A percentile compares a stretch with the other conserved stretches of the same genome.
These are phyloP conservation scores for Canna indica DNA, from an alignment of 176 grass and related monocot species.

Conservation along the genomic window DNA sequence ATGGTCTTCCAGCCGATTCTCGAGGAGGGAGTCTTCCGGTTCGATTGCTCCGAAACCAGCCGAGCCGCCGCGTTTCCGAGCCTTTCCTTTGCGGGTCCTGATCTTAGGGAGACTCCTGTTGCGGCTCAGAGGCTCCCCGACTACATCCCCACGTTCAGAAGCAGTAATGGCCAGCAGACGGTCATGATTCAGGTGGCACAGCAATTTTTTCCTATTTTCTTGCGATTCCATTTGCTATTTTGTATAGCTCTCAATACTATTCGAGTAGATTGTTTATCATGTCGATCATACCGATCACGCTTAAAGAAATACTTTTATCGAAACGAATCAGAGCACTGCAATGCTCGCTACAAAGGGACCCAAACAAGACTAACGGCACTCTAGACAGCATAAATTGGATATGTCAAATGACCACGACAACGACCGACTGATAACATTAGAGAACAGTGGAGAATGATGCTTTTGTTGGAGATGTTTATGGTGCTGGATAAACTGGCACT, in stretches of 20 bases:
- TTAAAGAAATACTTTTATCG: neutral
- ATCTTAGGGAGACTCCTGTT: slow-evolving; percentile 39
- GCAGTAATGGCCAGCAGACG: slow-evolving; percentile 33
- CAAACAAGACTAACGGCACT: neutral
- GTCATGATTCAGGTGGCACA: slow-evolving; percentile 52
- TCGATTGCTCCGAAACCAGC: slow-evolving; percentile 56
- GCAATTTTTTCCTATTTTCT: neutral
- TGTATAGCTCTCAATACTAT: neutral
- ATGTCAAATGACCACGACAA: neutral
- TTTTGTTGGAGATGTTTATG: too few species aligned
- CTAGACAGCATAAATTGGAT: neutral
- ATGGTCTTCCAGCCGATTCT: slow-evolving; percentile 53
- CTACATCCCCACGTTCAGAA: slow-evolving; percentile 36
- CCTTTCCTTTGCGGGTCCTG: slow-evolving; percentile 54
- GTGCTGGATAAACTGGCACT: neutral
- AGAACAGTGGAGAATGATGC: too few species aligned
- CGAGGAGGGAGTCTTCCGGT: slow-evolving; percentile 72
- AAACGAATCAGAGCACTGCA: neutral
- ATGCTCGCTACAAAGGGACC: neutral
- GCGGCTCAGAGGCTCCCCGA: slow-evolving; percentile 22
- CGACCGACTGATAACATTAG: too few species aligned
- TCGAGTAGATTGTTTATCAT: neutral
- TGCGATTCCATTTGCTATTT: neutral
- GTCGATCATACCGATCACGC: too few species aligned
- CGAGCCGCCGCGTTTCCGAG: slow-evolving; percentile 48